phyloP scores from a whole-genome alignment of 2,329 filamentous ascomycete species.

The Aureobasidium musti region DNA sequence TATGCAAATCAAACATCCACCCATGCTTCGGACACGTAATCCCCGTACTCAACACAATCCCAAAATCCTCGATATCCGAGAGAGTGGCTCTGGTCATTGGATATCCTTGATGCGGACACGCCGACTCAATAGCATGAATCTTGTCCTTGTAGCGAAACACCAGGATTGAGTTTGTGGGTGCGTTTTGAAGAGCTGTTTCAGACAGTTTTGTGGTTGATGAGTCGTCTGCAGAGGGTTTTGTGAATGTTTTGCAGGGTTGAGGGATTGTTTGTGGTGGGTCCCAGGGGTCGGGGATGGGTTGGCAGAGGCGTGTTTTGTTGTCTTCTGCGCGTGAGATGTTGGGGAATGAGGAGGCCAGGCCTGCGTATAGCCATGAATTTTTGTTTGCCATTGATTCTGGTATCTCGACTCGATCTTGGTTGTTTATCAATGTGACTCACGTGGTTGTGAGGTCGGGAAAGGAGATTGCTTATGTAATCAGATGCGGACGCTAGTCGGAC shows the following conservation, averaged over 20 bases:
- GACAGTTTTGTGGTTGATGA: constrained; percentile 19
- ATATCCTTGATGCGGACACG: constrained; percentile 69
- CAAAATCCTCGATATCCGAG: constrained; percentile 74
- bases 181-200: constrained; percentile 45
- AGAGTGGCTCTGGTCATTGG: constrained; percentile 63
- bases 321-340: constrained; percentile 52
- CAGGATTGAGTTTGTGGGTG: constrained; percentile 51
- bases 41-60: constrained; percentile 62
- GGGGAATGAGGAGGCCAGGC: constrained; percentile 58
- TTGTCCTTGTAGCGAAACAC: constrained; percentile 65
- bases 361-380: constrained; percentile 56
- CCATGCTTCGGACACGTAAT: constrained; percentile 68
- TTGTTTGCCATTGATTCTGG: constrained; percentile 10
- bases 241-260: constrained; percentile 59
- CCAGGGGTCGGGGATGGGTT: constrained; percentile 7
- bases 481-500: neutral
- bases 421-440: neutral
- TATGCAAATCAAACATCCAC: constrained; percentile 70
- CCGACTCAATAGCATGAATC: constrained; percentile 69
- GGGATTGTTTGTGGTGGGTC: neutral
- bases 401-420: neutral
- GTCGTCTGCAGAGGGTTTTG: constrained; percentile 31
- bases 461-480: constrained; percentile 4
- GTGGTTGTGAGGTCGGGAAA: neutral
- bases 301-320: constrained; percentile 46